Percentiles rank a stretch among this genome's conserved stretches.
These are phyloP conservation scores for Domatiomyces globalis DNA, from an alignment of 2,329 filamentous ascomycete species.

Conservation along the genomic window DNA sequence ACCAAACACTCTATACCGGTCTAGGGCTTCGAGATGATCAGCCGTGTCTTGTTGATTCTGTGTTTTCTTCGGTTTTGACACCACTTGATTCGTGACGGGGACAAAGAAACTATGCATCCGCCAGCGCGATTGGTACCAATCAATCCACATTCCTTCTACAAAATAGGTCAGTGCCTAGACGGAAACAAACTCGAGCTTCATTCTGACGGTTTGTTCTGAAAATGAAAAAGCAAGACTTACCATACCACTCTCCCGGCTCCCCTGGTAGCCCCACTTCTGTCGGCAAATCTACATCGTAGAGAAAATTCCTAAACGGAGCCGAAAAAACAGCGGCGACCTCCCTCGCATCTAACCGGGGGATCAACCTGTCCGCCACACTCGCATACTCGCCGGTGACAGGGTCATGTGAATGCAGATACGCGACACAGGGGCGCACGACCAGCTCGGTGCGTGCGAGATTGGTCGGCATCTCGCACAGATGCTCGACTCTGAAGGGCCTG, in stretches of 20 bases:
- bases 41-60: slow-evolving; percentile 30
- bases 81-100: slow-evolving; percentile 56
- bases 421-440: slow-evolving; percentile 61
- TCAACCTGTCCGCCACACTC: slow-evolving; percentile 54
- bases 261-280: slow-evolving; percentile 26
- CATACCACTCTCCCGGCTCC: slow-evolving; percentile 58
- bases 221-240: not conserved
- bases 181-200: too few species aligned
- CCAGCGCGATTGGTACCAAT: slow-evolving; percentile 70
- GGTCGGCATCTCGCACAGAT: slow-evolving; percentile 70
- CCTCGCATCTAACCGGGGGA: slow-evolving; percentile 68
- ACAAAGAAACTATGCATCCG: slow-evolving; percentile 85
- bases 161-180: not conserved
- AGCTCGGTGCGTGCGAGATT: slow-evolving; percentile 60
- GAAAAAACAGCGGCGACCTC: slow-evolving; percentile 93
- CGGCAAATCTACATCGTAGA: slow-evolving; percentile 47
- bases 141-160: slow-evolving; percentile 56
- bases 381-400: slow-evolving; percentile 28
- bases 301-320: slow-evolving; percentile 72
- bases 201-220: too few species aligned
- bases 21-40: slow-evolving; percentile 31
- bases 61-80: slow-evolving; percentile 43
- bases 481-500: slow-evolving; percentile 67
- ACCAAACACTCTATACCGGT: slow-evolving; percentile 74
- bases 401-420: slow-evolving; percentile 56